Conservation (phyloP, 176 grass and related monocot genomes). For the Hordeum vulgare region DNA sequence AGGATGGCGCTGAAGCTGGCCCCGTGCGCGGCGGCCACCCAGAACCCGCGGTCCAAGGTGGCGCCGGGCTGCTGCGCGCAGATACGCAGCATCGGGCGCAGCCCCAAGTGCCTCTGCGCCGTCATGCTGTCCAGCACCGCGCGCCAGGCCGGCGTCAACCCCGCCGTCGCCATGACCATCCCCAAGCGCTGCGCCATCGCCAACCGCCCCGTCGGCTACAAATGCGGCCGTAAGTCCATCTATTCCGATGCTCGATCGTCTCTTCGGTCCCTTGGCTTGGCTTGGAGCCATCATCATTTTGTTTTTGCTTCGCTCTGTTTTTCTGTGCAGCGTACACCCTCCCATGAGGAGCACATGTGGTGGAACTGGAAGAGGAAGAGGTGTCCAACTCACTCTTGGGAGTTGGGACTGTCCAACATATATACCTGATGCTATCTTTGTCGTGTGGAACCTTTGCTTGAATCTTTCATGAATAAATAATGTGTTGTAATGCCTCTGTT, state of each 20-base stretch:
- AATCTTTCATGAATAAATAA: constrained; percentile 18
- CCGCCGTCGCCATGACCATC: constrained; percentile 65
- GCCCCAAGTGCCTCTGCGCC: constrained; percentile 67
- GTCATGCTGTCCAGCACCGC: constrained; percentile 79
- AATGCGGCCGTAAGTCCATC: constrained; percentile 56
- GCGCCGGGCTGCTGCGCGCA: constrained; percentile 49
- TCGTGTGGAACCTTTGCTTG: neutral
- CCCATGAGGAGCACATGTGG: constrained; percentile 37
- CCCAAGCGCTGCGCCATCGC: constrained; percentile 80
- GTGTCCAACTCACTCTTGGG: neutral
- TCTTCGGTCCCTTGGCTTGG: neutral
- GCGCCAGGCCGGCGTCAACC: constrained; percentile 56
- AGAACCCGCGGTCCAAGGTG: constrained; percentile 41
- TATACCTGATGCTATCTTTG: constrained; percentile 8
- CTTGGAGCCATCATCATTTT: neutral
- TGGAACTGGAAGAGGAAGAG: neutral
- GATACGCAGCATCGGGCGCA: constrained; percentile 51
- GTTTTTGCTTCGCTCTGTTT: neutral
- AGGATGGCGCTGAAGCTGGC: constrained; percentile 52
- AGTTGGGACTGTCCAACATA: neutral
- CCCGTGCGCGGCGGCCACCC: constrained; percentile 54
- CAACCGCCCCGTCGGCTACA: constrained; percentile 70
- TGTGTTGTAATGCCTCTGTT: neutral
- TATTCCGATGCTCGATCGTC: neutral
- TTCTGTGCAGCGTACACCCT: constrained; percentile 39